Evolutionary conservation across 768 basidiomycete species (phyloP).

Genomic region (Phlegmacium glaucopus): DNA sequence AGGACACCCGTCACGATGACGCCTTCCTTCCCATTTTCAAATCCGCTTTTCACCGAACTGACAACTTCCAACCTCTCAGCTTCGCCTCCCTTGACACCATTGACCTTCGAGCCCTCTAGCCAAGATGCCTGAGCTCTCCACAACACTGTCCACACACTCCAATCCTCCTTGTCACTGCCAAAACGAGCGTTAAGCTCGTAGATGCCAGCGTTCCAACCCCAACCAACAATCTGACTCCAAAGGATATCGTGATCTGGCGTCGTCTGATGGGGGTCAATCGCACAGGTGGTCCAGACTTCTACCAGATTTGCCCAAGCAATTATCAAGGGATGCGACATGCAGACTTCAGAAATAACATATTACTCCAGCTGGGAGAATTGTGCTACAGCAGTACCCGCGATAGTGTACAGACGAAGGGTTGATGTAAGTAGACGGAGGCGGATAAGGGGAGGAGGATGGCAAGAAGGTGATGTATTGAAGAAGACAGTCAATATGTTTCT

Average conservation of each 20-base stretch:
- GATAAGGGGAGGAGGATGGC: conserved; percentile 40
- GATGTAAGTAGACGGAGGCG: conserved; percentile 46
- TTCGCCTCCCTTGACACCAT: conserved; percentile 64
- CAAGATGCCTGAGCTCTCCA: conserved; percentile 62
- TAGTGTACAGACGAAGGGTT: conserved; percentile 61
- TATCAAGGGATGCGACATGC: conserved; percentile 33
- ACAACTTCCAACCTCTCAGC: conserved; percentile 49
- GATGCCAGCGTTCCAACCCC: conserved; percentile 69
- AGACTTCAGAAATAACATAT: conserved; percentile 39
- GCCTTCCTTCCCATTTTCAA: conserved; percentile 36
- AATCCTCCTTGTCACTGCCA: conserved; percentile 26
- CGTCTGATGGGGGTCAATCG: conserved; percentile 87
- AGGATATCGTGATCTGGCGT: conserved; percentile 83
- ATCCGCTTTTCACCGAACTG: conserved; percentile 33
- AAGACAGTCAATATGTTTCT: conserved; percentile 58
- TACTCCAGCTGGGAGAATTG: conserved; percentile 50
- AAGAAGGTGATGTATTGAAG: conserved; percentile 67
- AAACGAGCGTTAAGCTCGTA: conserved; percentile 36
- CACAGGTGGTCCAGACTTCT: conserved; percentile 75
- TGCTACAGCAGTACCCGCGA: conserved; percentile 60
- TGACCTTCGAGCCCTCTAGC: conserved; percentile 75
- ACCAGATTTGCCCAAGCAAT: conserved; percentile 58
- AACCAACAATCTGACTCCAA: conserved; percentile 84
- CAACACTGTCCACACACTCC: conserved; percentile 43
- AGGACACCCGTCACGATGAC: conserved; percentile 34